phyloP scores from a whole-genome alignment of 2,329 filamentous ascomycete genomes.

The Paraphaeosphaeria minitans region DNA sequence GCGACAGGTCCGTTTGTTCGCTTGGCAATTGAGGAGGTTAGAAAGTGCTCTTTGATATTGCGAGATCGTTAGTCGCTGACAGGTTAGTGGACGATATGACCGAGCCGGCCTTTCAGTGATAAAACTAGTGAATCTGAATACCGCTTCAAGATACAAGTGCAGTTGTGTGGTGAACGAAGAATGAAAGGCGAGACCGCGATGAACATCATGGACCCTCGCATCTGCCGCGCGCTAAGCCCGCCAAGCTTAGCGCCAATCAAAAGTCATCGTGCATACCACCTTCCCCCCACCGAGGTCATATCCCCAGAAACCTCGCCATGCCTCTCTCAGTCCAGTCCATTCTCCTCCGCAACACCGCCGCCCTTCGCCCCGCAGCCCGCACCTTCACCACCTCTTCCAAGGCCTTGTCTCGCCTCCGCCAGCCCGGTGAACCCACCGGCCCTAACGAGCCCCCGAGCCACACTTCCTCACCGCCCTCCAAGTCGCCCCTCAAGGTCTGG shows the following conservation, averaged over 20 bases:
- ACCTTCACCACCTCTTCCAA: conserved; percentile 30
- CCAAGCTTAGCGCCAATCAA: conserved; percentile 26
- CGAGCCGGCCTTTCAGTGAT: background rate
- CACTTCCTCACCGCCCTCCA: conserved; percentile 43
- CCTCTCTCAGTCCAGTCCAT: conserved; percentile 26
- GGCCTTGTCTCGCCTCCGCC: conserved; percentile 37
- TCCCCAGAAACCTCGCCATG: conserved; percentile 36
- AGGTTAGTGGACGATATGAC: conserved; percentile 8
- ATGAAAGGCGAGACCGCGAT: background rate
- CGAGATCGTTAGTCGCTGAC: conserved; percentile 1
- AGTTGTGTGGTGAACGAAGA: background rate
- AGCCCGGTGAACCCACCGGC: conserved; percentile 42
- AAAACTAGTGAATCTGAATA: too few relatives aligned
- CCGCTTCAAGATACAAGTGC: background rate
- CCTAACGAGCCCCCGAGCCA: conserved; percentile 47
- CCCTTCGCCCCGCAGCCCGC: conserved; percentile 20
- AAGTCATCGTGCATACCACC: conserved; percentile 27
- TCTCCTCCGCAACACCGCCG: conserved; percentile 20
- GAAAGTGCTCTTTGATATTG: background rate
- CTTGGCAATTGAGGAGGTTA: background rate
- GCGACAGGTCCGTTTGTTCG: background rate
- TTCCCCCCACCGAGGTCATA: conserved; percentile 30
- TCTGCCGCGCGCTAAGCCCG: conserved; percentile 12
- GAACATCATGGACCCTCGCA: background rate
- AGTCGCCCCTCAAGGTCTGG: conserved; percentile 48